Evolutionary conservation across 208 protist genomes (phyloP).

Genomic region (Leishmania guyanensis): DNA sequence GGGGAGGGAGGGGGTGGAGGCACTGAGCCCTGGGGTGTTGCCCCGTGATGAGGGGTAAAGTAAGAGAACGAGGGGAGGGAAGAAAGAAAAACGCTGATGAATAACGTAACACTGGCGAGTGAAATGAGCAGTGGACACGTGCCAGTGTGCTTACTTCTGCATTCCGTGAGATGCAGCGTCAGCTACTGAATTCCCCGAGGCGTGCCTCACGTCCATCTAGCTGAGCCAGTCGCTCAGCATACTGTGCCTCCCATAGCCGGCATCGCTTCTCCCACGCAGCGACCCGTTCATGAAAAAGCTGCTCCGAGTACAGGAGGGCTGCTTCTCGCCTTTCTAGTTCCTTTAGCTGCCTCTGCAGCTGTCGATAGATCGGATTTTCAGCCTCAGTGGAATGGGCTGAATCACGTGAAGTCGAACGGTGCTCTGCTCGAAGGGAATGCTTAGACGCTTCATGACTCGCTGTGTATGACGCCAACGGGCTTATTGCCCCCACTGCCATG

Average conservation of each 20-base stretch:
- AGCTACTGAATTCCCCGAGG: neutral
- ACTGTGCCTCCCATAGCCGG: conserved; percentile 17
- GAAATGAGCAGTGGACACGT: neutral
- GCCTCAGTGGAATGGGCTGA: neutral
- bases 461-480: neutral
- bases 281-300: neutral
- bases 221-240: conserved; percentile 1
- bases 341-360: neutral
- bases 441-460: neutral
- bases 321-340: neutral
- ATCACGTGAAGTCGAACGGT: too few species aligned
- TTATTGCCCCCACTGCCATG: neutral
- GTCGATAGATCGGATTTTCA: too few species aligned
- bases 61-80: neutral
- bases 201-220: conserved; percentile 17
- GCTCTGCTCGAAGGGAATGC: neutral
- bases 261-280: conserved; percentile 20
- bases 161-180: neutral
- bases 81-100: neutral
- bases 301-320: neutral
- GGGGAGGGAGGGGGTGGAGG: neutral
- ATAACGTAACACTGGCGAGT: neutral
- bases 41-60: neutral
- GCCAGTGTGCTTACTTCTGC: neutral
- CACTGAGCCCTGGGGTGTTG: neutral